These are phyloP conservation scores for Globisporangium barbulae DNA, from an alignment of 352 stramenopile genomes.

Conservation along the genomic window DNA sequence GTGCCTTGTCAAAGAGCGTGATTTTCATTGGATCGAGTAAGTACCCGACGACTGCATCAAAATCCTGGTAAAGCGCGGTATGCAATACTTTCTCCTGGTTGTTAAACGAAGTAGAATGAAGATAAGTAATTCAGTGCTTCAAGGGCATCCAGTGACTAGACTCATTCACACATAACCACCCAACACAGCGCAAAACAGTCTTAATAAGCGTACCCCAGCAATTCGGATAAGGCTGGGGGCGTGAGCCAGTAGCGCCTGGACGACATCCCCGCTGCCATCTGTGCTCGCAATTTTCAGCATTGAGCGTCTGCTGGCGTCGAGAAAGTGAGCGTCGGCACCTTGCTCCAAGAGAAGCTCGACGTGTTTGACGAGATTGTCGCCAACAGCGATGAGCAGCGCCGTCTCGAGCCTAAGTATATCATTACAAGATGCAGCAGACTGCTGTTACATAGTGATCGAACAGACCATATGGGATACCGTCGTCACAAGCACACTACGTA, in stretches of 20 bases:
- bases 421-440: background rate
- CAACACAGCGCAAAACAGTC: background rate
- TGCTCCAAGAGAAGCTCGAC: conserved; percentile 38
- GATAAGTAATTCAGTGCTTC: background rate
- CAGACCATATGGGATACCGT: no score
- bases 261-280: conserved; percentile 38
- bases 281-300: conserved; percentile 38
- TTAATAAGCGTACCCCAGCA: conserved; percentile 8
- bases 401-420: conserved; percentile 25
- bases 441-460: no score
- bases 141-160: background rate
- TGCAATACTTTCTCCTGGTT: background rate
- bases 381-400: conserved; percentile 30
- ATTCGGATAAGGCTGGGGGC: conserved; percentile 14
- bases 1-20: background rate
- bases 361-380: conserved; percentile 45
- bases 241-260: conserved; percentile 23
- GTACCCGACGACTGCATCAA: background rate
- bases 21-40: background rate
- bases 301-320: conserved; percentile 27
- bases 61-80: background rate
- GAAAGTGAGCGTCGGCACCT: conserved; percentile 25
- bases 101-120: background rate
- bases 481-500: background rate
- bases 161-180: background rate